Evolutionary conservation across 164 flowering plant species (phyloP), one percentile per base, ranked within the genome.

Genomic region (Nymphaea colorata): DNA sequence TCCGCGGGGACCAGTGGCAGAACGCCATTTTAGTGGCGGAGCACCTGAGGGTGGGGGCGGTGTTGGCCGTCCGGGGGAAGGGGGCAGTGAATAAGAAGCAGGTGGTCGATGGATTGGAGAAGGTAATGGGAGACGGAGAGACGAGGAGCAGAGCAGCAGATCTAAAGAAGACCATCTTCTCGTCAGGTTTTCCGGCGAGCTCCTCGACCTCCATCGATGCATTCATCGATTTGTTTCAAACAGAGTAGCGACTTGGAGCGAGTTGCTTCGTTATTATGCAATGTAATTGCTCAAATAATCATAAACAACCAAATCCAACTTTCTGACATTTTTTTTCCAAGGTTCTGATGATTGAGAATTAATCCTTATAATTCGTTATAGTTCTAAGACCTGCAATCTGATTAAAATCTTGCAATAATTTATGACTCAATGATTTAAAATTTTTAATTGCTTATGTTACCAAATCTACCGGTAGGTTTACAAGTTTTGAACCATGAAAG

Each of bases 1-100:
- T 88, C 5, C 80, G 91, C 44, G 91, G 89, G 0, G 94, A 88
- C 72, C 91, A 88, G 64, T 70, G 64, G 63, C 64, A 71, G 41
- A 76, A 82, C 66, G 86, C 94, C 0, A 82, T 79, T 68, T 53
- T 86, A 76, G 70, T 84, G 63, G 81, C 77, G 59, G 45, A 55
- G 4, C 75, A 81, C 68, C 79, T 86, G 4, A 80, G 73, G 73
- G 70, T 84, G 2, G 91, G 91, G 2, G 72, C 15, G 47, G 74
- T 73, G 80, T 64, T 85, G 25, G 59, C 57, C 41, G 72, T 47
- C 4, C 59, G 42, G 3, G 75, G 71, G 14, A 12, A 72, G 2
- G 61, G 73, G 15, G 63, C 7, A 42, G 71, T 81, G 8, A 75
- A 63, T 43, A 85, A 76, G 72, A 81, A 76, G 5, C 84, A 82